These are phyloP conservation scores for Tribonema minus DNA, from an alignment of 108 stramenopile genomes.

Conservation along the genomic window DNA sequence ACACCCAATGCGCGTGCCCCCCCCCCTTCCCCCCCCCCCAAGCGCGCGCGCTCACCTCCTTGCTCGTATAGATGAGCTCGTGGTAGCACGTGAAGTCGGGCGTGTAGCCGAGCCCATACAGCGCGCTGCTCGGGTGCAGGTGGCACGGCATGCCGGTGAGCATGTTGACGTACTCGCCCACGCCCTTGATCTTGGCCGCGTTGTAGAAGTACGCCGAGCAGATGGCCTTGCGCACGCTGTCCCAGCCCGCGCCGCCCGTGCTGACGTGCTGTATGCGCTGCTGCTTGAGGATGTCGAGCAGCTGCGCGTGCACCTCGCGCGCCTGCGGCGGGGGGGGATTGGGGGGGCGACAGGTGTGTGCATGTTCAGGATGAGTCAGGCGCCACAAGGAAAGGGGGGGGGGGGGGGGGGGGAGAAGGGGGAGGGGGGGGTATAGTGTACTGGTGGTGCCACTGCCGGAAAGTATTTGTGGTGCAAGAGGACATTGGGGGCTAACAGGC, in stretches of 20 bases:
- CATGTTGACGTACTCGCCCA: constrained; percentile 98
- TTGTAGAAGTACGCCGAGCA: constrained; percentile 99
- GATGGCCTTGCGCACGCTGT: constrained; percentile 90
- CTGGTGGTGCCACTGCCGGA: too few species aligned
- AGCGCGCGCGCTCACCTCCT: too few species aligned
- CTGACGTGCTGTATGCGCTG: constrained; percentile 72
- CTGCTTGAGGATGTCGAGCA: constrained; percentile 92
- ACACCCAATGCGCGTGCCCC: too few species aligned
- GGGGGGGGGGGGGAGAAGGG: too few species aligned
- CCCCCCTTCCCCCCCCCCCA: too few species aligned
- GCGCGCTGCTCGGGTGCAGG: constrained; percentile 67
- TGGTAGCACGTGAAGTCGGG: constrained; percentile 98
- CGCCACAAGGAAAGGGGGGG: too few species aligned
- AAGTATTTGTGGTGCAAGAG: too few species aligned
- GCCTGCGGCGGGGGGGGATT: constrained; percentile 89
- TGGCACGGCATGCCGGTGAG: constrained; percentile 75
- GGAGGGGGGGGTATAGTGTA: too few species aligned
- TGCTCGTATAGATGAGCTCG: constrained; percentile 92
- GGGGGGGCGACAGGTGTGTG: constrained; percentile 87
- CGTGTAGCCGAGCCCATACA: constrained; percentile 84
- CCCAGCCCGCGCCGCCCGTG: constrained; percentile 82
- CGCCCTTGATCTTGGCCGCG: constrained; percentile 89
- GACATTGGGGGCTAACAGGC: too few species aligned
- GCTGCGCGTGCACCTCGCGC: constrained; percentile 80
- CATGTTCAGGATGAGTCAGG: too few species aligned